Base-by-base conservation (phyloP, 2,329 filamentous ascomycete species). In the Didymella pomorum region DNA sequence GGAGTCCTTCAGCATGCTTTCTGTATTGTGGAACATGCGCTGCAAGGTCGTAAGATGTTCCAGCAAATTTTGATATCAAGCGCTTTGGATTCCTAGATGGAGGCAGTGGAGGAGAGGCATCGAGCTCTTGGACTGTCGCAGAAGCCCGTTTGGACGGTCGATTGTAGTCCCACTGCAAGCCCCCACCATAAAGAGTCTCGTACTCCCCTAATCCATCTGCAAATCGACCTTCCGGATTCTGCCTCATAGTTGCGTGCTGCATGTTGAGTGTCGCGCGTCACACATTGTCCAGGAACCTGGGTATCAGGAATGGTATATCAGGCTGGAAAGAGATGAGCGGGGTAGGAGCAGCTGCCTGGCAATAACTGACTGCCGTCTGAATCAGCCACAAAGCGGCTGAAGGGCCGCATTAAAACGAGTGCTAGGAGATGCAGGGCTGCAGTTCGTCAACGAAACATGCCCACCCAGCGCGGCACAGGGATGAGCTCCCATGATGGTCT, bases 11-110 rank as follows among this genome's bases (percentile, higher is more conserved):
- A 20, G 59, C 55, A 41, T 58, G 56, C 33, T 37, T 39, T 33
- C 42, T 52, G 35, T 52, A 47, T 31, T 46, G 33, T 28, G 59
- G 58, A 9, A 48, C 46, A 20, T 54, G 61, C 12, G 58, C 54
- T 48, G 63, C 57, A 18, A 60, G 35, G 14, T 64, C 51, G 43
- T 65, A 62, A 14, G 63, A 54, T 23, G 54, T 48, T 21, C 42
- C 37, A 2, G 43, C 57, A 28, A 60, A 60, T 26, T 21, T 52
- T n/a, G 57, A 56, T 14, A 46, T 41, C 25, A 23, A 16, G 2
- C 21, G 41, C 6, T 16, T 26, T 8, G 41, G 28, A 14, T 31
- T 37, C 14, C 41, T 25, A 12, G 42, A 18, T 10, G 33, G 20
- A 23, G 46, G 20, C 3, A 41, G 26, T 26, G 42, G 41, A 26